phyloP scores from a whole-genome alignment of 768 basidiomycete species.

The Calocybe gangraenosa region DNA sequence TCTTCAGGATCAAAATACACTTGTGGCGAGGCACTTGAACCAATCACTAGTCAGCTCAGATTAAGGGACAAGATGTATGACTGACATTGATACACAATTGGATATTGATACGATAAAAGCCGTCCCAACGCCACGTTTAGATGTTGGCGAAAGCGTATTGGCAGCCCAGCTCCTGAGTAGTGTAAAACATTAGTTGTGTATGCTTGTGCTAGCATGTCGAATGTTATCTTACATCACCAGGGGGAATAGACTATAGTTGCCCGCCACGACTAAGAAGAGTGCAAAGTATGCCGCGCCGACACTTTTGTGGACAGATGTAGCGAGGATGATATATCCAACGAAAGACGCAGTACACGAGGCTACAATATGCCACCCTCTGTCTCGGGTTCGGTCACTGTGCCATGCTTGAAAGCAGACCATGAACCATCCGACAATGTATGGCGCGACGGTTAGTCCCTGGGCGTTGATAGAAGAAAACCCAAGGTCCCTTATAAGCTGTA shows the following conservation, averaged over 20 bases:
- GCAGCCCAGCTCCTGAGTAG: constrained; percentile 48
- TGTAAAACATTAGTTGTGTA: neutral
- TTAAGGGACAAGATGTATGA: neutral
- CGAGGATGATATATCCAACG: constrained; percentile 48
- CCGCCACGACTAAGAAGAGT: constrained; percentile 48
- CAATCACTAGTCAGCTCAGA: neutral
- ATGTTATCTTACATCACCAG: constrained; percentile 41
- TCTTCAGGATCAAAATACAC: constrained; percentile 50
- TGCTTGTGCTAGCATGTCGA: neutral
- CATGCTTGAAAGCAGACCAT: constrained; percentile 49
- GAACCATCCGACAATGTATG: constrained; percentile 53
- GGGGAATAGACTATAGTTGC: constrained; percentile 50
- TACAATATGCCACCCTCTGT: constrained; percentile 54
- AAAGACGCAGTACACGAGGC: constrained; percentile 37
- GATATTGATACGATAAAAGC: constrained; percentile 56
- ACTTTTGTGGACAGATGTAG: constrained; percentile 41
- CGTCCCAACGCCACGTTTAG: constrained; percentile 52
- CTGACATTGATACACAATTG: constrained; percentile 53
- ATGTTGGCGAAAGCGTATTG: constrained; percentile 50
- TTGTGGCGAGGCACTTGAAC: constrained; percentile 45
- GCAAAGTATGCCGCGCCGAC: constrained; percentile 51
- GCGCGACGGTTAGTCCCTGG: constrained; percentile 54
- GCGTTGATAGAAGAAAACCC: constrained; percentile 54
- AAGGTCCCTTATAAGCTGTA: constrained; percentile 48
- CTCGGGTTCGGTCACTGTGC: constrained; percentile 50